phyloP scores from a whole-genome alignment of 192 early-diverging fungal genomes.

The Mortierella antarctica region DNA sequence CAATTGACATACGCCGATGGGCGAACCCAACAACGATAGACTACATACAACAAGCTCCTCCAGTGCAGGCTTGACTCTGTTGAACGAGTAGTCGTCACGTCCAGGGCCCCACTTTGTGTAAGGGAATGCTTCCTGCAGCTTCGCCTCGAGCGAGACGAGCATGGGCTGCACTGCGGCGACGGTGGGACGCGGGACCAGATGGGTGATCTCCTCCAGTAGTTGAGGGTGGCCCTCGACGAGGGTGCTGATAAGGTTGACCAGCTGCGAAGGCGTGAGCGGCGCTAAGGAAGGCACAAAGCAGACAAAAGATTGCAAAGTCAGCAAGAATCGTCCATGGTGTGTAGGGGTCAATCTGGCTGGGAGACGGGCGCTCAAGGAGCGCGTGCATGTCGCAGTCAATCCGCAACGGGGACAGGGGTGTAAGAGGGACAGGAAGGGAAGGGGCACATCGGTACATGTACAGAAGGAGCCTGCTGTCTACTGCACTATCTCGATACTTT shows the following conservation, averaged over 20 bases:
- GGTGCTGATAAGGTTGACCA: conserved; percentile 77
- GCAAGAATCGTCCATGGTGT: too few species aligned
- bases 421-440: background rate
- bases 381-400: too few species aligned
- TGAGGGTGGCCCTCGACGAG: conserved; percentile 80
- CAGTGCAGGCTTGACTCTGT: conserved; percentile 81
- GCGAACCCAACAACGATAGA: too few species aligned
- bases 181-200: conserved; percentile 88
- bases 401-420: background rate
- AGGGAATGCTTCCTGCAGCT: conserved; percentile 82
- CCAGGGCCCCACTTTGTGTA: conserved; percentile 84
- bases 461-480: too few species aligned
- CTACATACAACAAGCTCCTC: conserved; percentile 71
- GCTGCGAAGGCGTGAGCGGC: conserved; percentile 65
- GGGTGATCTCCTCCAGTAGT: conserved; percentile 73
- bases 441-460: background rate
- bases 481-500: background rate
- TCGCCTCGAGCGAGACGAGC: conserved; percentile 75
- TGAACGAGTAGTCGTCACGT: conserved; percentile 90
- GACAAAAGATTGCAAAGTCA: background rate
- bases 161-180: conserved; percentile 75
- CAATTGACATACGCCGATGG: too few species aligned
- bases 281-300: background rate
- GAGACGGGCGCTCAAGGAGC: too few species aligned
- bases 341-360: too few species aligned